Evolutionary conservation across 2,329 filamentous ascomycete genomes (phyloP).

Genomic region (Dendryphion nanum): DNA sequence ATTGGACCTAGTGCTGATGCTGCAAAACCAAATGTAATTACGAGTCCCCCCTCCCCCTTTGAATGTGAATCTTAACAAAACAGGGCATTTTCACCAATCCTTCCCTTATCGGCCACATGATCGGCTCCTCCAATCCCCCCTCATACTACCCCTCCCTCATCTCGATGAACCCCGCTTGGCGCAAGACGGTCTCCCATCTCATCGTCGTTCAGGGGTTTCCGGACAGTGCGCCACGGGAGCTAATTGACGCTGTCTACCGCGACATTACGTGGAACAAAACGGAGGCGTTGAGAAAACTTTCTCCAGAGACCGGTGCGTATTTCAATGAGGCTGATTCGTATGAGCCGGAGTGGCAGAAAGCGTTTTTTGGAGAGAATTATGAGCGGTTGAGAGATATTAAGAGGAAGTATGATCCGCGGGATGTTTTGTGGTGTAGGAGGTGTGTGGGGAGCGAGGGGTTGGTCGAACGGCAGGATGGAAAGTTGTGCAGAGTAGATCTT

Average conservation of each 20-base stretch:
- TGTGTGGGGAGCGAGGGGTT: slow-evolving; percentile 29
- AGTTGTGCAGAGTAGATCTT: slow-evolving; percentile 20
- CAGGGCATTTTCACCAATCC: slow-evolving; percentile 16
- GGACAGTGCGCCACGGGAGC: slow-evolving; percentile 4
- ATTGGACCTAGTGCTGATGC: slow-evolving; percentile 11
- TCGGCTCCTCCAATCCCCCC: slow-evolving; percentile 11
- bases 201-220: no score
- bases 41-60: background rate
- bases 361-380: slow-evolving; percentile 23
- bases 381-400: slow-evolving; percentile 16
- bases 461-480: slow-evolving; percentile 15
- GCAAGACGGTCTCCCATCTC: slow-evolving; percentile 19
- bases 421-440: slow-evolving; percentile 20
- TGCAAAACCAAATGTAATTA: slow-evolving; percentile 15
- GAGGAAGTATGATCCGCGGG: slow-evolving; percentile 18
- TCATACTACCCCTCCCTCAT: slow-evolving; percentile 15
- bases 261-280: slow-evolving; percentile 19
- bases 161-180: slow-evolving; percentile 25
- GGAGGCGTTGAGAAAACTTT: slow-evolving; percentile 13
- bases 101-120: slow-evolving; percentile 21
- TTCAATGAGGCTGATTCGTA: slow-evolving; percentile 28
- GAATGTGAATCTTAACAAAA: background rate
- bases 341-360: slow-evolving; percentile 23
- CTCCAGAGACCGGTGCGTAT: slow-evolving; percentile 24
- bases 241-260: slow-evolving; percentile 12